Evolutionary conservation across 495 filamentous ascomycete species (phyloP).

Genomic region (Penicillium salamii): DNA sequence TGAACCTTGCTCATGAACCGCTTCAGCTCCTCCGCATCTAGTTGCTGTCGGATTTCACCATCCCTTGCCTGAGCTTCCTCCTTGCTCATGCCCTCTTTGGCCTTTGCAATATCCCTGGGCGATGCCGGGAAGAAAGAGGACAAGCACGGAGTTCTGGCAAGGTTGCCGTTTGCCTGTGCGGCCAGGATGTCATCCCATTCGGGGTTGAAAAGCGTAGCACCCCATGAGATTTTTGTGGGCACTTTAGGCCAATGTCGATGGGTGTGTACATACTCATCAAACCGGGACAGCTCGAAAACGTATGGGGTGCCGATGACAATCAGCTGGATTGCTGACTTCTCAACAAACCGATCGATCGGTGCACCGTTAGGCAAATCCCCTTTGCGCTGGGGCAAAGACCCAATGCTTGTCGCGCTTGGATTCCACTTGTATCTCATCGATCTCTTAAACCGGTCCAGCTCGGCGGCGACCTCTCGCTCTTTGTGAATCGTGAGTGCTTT

Average conservation of each 20-base stretch:
- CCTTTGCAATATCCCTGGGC: neutral
- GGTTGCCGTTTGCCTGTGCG: slow-evolving; percentile 25
- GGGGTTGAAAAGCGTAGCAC: slow-evolving; percentile 46
- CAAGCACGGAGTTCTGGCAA: neutral
- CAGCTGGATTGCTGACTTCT: slow-evolving; percentile 51
- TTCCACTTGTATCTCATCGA: slow-evolving; percentile 19
- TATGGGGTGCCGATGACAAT: slow-evolving; percentile 46
- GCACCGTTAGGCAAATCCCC: slow-evolving; percentile 19
- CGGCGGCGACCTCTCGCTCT: slow-evolving; percentile 21
- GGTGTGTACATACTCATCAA: slow-evolving; percentile 45
- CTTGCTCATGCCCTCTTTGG: neutral
- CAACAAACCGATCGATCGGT: slow-evolving; percentile 34
- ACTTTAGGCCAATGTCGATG: slow-evolving; percentile 1
- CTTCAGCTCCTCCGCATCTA: neutral
- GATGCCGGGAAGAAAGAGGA: neutral
- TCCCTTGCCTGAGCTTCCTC: neutral
- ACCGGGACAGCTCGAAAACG: slow-evolving; percentile 54
- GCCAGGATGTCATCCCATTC: slow-evolving; percentile 48
- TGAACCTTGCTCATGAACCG: slow-evolving; percentile 3
- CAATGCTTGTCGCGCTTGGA: slow-evolving; percentile 14
- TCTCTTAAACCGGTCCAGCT: slow-evolving; percentile 26
- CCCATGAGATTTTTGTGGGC: slow-evolving; percentile 30
- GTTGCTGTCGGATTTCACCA: slow-evolving; percentile 13
- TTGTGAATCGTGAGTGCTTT: slow-evolving; percentile 30
- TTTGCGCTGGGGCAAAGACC: slow-evolving; percentile 21